Evolutionary conservation across 371 early-diverging fungal genomes (phyloP).

Genomic region (Zopfochytrium polystomum): DNA sequence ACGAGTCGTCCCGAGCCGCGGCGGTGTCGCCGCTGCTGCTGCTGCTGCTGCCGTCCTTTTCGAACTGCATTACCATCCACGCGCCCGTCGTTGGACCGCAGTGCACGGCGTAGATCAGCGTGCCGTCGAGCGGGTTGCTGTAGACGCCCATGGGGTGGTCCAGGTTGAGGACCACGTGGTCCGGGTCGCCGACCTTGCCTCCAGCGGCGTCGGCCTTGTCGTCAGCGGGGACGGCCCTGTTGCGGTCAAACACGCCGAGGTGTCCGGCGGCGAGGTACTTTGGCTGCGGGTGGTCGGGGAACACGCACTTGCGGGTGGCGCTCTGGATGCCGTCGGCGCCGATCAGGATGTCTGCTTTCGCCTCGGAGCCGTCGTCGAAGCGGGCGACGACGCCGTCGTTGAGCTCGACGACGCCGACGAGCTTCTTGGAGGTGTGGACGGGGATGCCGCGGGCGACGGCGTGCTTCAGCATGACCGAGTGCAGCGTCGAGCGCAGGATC

Average conservation of each 20-base stretch:
- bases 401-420: neutral
- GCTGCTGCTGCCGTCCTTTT: neutral
- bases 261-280: neutral
- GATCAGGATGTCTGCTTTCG: conserved; percentile 4
- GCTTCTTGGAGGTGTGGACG: neutral
- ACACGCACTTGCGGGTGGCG: neutral
- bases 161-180: neutral
- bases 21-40: too few relatives aligned
- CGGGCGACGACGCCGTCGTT: neutral
- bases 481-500: conserved; percentile 13
- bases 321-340: conserved; percentile 19
- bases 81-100: neutral
- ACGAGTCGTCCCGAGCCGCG: too few relatives aligned
- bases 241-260: conserved; percentile 10
- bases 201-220: too few relatives aligned
- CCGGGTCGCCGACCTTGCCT: neutral
- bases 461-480: neutral
- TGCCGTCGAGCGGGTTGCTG: neutral
- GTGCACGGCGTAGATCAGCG: neutral
- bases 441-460: neutral
- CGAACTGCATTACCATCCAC: neutral
- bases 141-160: neutral
- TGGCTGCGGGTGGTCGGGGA: conserved; percentile 6
- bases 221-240: neutral
- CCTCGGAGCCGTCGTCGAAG: conserved; percentile 8